These are phyloP conservation scores for Solanum dulcamara DNA, from an alignment of 257 asterid species.

Conservation along the genomic window DNA sequence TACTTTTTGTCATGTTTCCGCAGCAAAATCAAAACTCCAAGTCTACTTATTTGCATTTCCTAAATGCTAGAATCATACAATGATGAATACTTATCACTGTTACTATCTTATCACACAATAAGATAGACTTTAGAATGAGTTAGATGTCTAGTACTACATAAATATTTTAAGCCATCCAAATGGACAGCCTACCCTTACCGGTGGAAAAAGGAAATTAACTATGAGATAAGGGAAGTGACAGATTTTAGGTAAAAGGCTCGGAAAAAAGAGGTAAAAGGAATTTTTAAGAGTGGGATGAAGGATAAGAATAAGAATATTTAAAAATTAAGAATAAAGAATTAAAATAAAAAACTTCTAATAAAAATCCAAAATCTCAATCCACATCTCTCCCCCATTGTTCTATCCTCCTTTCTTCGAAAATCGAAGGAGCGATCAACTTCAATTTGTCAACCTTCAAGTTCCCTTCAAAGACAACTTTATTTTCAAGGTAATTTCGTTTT, in stretches of 20 bases:
- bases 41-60: background rate
- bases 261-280: background rate
- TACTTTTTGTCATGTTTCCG: background rate
- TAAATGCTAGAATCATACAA: background rate
- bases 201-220: background rate
- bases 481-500: background rate
- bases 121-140: background rate
- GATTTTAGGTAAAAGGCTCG: background rate
- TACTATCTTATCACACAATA: background rate
- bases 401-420: background rate
- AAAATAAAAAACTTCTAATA: background rate
- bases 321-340: background rate
- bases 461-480: background rate
- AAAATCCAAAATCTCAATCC: background rate
- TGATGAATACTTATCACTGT: background rate
- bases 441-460: background rate
- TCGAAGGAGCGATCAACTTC: background rate
- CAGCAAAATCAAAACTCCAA: background rate
- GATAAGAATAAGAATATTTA: background rate
- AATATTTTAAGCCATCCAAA: background rate
- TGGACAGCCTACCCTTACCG: background rate
- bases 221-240: background rate
- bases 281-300: background rate
- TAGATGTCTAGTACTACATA: background rate
- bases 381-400: background rate